Evolutionary conservation across 495 filamentous ascomycete species (phyloP).

Genomic region (Recurvomyces mirabilis): DNA sequence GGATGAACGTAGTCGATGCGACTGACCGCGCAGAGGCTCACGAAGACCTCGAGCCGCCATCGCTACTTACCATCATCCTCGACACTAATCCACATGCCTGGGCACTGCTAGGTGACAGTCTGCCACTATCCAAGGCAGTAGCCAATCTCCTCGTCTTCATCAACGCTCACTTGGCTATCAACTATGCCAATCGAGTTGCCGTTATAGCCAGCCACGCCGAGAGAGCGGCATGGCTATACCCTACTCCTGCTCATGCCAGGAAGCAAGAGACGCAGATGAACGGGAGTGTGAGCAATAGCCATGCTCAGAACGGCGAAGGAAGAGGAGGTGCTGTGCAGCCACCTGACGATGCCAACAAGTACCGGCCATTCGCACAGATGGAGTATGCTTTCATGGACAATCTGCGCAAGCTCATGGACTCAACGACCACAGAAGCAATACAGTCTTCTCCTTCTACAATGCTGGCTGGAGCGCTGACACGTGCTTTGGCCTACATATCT

Average conservation of each 20-base stretch:
- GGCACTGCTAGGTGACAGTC: slow-evolving; percentile 60
- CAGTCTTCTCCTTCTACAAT: slow-evolving; percentile 56
- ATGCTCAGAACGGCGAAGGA: slow-evolving; percentile 4
- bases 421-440: slow-evolving; percentile 51
- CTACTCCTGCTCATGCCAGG: slow-evolving; percentile 33
- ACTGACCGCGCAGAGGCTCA: slow-evolving; percentile 68
- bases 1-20: slow-evolving; percentile 81
- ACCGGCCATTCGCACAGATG: slow-evolving; percentile 76
- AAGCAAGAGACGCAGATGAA: slow-evolving; percentile 32
- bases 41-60: slow-evolving; percentile 57
- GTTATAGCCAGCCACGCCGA: slow-evolving; percentile 83
- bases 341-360: slow-evolving; percentile 67
- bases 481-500: slow-evolving; percentile 83
- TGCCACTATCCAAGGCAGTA: slow-evolving; percentile 75
- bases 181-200: slow-evolving; percentile 83
- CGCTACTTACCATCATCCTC: slow-evolving; percentile 80
- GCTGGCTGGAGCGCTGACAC: slow-evolving; percentile 81
- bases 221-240: slow-evolving; percentile 81
- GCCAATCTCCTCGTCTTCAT: slow-evolving; percentile 91
- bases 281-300: no score
- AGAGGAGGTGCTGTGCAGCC: slow-evolving; percentile 11
- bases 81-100: slow-evolving; percentile 96
- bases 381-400: slow-evolving; percentile 65
- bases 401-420: slow-evolving; percentile 54
- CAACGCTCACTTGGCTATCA: slow-evolving; percentile 87